Evolutionary conservation across 1,284 basidiomycete species (phyloP).

Genomic region (Calocybe gambosa): DNA sequence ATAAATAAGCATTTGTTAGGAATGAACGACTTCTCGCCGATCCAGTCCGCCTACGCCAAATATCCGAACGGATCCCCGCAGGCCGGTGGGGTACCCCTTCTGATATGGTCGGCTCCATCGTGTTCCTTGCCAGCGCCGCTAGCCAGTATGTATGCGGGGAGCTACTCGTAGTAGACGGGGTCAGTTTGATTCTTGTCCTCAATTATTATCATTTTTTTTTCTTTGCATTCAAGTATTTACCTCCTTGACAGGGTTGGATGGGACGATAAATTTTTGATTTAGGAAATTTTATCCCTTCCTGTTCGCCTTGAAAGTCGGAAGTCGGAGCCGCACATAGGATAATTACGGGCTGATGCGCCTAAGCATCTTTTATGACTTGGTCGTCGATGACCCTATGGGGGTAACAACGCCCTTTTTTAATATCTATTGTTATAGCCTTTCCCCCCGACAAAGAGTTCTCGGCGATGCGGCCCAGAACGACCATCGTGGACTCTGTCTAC

Average conservation of each 20-base stretch:
- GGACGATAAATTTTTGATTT: slow-evolving; percentile 38
- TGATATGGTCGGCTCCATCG: slow-evolving; percentile 87
- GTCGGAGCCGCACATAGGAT: background rate
- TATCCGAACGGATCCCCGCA: slow-evolving; percentile 90
- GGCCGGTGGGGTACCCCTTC: slow-evolving; percentile 83
- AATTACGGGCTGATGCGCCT: no score
- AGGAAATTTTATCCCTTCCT: background rate
- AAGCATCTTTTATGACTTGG: no score
- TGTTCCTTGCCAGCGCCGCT: slow-evolving; percentile 85
- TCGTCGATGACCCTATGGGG: no score
- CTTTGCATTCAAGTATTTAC: slow-evolving; percentile 10
- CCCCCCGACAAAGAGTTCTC: no score
- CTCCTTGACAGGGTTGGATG: slow-evolving; percentile 54
- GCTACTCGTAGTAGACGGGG: slow-evolving; percentile 73
- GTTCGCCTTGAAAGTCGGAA: background rate
- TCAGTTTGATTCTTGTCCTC: slow-evolving; percentile 22
- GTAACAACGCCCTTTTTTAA: background rate
- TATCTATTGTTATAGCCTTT: background rate
- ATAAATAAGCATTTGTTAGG: slow-evolving; percentile 41
- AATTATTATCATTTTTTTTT: slow-evolving; percentile 8
- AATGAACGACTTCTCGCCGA: slow-evolving; percentile 76
- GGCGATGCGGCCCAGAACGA: no score
- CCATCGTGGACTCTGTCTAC: no score
- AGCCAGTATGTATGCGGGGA: slow-evolving; percentile 92
- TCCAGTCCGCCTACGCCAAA: slow-evolving; percentile 74